These are phyloP conservation scores for Excoecaria agallocha DNA, from an alignment of 345 rosid genomes.

Conservation along the genomic window DNA sequence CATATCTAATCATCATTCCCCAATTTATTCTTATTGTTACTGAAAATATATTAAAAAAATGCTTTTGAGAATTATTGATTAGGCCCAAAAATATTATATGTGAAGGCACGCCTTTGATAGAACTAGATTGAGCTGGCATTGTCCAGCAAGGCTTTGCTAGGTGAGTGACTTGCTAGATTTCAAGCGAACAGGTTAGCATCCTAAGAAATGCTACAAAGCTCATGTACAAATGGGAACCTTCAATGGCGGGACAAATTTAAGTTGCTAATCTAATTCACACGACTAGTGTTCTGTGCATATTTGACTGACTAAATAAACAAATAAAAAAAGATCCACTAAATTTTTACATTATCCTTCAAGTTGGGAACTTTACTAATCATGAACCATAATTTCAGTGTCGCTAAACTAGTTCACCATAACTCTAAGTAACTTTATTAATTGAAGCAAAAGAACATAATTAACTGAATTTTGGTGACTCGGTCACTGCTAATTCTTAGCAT, in stretches of 20 bases:
- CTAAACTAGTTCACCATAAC: background rate
- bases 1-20: background rate
- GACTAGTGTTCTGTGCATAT: background rate
- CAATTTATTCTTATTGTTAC: background rate
- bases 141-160: background rate
- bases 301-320: background rate
- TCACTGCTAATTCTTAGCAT: background rate
- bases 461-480: background rate
- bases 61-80: background rate
- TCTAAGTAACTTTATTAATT: background rate
- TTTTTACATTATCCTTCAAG: background rate
- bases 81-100: background rate
- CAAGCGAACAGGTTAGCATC: background rate
- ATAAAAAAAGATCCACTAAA: background rate
- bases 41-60: background rate
- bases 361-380: background rate
- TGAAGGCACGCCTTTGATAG: background rate
- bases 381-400: background rate
- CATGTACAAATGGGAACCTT: background rate
- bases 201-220: too few species aligned
- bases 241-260: background rate
- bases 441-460: background rate
- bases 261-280: background rate
- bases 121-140: background rate
- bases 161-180: background rate